Percentiles rank a stretch among this genome's conserved stretches.
Evolutionary conservation across 306 rosid species (phyloP).

Genomic region (Lagenaria siceraria): DNA sequence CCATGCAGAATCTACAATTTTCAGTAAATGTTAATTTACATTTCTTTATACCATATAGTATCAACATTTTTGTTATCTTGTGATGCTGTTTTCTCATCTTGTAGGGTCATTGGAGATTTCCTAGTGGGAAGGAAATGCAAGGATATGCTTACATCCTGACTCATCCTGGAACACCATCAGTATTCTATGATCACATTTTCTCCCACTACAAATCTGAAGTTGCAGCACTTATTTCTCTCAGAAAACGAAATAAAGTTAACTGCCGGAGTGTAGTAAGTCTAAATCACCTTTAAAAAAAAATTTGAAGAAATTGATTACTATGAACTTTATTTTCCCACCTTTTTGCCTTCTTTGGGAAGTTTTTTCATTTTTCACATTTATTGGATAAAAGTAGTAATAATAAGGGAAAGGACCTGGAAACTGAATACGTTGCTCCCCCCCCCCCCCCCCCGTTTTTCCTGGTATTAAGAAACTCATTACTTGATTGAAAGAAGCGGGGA

Average conservation of each 20-base stretch:
- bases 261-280: slow-evolving; percentile 81
- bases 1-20: not conserved
- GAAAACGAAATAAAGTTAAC: slow-evolving; percentile 51
- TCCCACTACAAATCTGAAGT: slow-evolving; percentile 57
- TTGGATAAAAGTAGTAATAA: not conserved
- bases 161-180: slow-evolving; percentile 95
- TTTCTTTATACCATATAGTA: not conserved
- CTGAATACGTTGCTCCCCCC: too few species aligned
- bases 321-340: not conserved
- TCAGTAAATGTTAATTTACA: not conserved
- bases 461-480: too few species aligned
- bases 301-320: not conserved
- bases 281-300: not conserved
- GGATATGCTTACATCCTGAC: slow-evolving; percentile 96
- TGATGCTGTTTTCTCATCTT: slow-evolving; percentile 13
- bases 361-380: not conserved
- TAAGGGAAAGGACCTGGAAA: not conserved
- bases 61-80: not conserved
- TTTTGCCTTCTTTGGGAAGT: not conserved
- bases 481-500: too few species aligned
- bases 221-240: slow-evolving; percentile 38
- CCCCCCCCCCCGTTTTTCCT: too few species aligned
- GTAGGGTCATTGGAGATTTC: slow-evolving; percentile 99
- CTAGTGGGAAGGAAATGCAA: slow-evolving; percentile 77
- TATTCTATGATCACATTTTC: slow-evolving; percentile 79